Evolutionary conservation across 345 rosid genomes (phyloP).

Genomic region (Cochlearia excelsa): DNA sequence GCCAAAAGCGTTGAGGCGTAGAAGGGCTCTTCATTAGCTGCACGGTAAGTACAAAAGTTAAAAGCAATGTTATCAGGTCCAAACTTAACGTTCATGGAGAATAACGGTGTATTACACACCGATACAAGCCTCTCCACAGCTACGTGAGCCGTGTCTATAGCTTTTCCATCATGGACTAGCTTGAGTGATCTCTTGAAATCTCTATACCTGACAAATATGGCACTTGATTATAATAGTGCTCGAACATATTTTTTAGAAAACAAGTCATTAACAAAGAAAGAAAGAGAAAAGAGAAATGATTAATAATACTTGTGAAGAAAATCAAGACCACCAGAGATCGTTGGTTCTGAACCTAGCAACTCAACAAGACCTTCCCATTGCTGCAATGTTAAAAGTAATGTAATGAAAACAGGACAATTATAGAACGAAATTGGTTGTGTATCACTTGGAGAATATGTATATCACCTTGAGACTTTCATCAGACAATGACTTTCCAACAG

Average conservation of each 20-base stretch:
- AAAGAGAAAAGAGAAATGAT: slow-evolving; percentile 2
- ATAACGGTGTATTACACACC: slow-evolving; percentile 41
- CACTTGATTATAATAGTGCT: slow-evolving; percentile 14
- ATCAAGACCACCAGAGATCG: slow-evolving; percentile 81
- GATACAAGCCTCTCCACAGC: slow-evolving; percentile 76
- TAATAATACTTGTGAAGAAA: slow-evolving; percentile 77
- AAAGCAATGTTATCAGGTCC: slow-evolving; percentile 5
- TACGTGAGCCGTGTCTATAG: slow-evolving; percentile 53
- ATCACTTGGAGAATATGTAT: slow-evolving; percentile 8
- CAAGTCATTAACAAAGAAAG: not conserved
- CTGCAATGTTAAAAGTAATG: slow-evolving; percentile 43
- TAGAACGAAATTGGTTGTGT: not conserved
- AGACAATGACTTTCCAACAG: slow-evolving; percentile 88
- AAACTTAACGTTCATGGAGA: not conserved
- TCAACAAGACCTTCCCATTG: slow-evolving; percentile 97
- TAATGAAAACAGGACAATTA: not conserved
- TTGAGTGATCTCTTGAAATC: slow-evolving; percentile 85
- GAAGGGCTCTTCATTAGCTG: slow-evolving; percentile 95
- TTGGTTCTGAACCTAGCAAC: slow-evolving; percentile 77
- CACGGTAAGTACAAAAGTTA: slow-evolving; percentile 22
- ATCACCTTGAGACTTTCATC: slow-evolving; percentile 90
- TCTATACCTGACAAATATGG: slow-evolving; percentile 60
- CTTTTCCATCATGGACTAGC: slow-evolving; percentile 56
- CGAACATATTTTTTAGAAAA: not conserved
- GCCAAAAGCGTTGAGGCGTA: slow-evolving; percentile 89